A percentile compares a stretch with the other conserved stretches of the same genome.
Conservation (phyloP, 352 stramenopile species). For the Thalassiosira livingstoniorum region DNA sequence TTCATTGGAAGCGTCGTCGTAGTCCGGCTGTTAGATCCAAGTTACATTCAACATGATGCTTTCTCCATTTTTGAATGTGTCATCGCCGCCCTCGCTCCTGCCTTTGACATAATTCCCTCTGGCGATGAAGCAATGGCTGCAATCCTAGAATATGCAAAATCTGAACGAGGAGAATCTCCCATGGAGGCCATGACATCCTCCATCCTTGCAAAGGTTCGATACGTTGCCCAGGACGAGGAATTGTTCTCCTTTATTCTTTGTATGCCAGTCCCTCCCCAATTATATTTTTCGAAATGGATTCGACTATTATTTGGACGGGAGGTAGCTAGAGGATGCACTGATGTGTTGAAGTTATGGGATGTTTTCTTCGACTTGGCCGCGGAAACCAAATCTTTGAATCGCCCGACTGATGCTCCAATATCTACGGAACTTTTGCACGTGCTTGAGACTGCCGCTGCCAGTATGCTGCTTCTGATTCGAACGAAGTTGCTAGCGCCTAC, state of each 20-base stretch:
- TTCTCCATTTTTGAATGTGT: slow-evolving; percentile 80
- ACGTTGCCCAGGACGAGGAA: slow-evolving; percentile 44
- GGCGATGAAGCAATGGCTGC: slow-evolving; percentile 19
- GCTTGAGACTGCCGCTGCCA: slow-evolving; percentile 67
- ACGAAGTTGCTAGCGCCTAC: slow-evolving; percentile 59
- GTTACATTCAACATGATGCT: slow-evolving; percentile 63
- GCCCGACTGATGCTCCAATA: slow-evolving; percentile 28
- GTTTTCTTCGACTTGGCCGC: slow-evolving; percentile 78
- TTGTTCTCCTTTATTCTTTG: slow-evolving; percentile 44
- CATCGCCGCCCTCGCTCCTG: slow-evolving; percentile 71
- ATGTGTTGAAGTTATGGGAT: slow-evolving; percentile 87
- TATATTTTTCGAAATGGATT: slow-evolving; percentile 88
- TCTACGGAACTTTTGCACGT: slow-evolving; percentile 63
- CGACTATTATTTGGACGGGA: slow-evolving; percentile 87
- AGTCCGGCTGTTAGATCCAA: slow-evolving; percentile 56
- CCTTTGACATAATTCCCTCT: slow-evolving; percentile 71
- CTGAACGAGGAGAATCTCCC: slow-evolving; percentile 34
- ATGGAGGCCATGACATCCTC: slow-evolving; percentile 71
- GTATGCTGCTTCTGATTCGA: slow-evolving; percentile 69
- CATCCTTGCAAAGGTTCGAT: slow-evolving; percentile 71
- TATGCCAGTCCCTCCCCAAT: slow-evolving; percentile 72
- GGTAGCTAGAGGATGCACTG: slow-evolving; percentile 72
- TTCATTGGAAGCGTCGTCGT: slow-evolving; percentile 39
- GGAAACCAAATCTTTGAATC: slow-evolving; percentile 13
- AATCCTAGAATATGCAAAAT: slow-evolving; percentile 34